phyloP scores from a whole-genome alignment of 2,329 filamentous ascomycete species.

The Tolypocladium inflatum region DNA sequence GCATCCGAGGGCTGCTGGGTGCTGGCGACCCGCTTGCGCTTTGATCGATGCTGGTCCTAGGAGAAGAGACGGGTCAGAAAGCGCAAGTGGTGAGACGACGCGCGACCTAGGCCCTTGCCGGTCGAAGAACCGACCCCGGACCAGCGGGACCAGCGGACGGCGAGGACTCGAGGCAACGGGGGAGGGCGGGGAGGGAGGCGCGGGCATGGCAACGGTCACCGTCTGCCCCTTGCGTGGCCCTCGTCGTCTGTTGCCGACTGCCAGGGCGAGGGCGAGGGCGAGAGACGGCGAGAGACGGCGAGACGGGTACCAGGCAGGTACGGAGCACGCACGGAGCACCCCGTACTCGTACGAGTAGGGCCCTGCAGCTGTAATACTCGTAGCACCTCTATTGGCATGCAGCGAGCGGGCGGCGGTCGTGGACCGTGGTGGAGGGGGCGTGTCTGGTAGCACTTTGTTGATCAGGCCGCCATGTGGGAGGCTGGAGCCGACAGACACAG shows the following conservation, averaged over 20 bases:
- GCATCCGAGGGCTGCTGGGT: not conserved
- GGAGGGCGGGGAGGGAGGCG: not conserved
- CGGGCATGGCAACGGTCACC: not conserved
- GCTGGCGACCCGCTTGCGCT: not conserved
- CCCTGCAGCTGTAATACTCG: not conserved
- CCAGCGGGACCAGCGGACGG: not conserved
- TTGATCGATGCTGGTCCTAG: not conserved
- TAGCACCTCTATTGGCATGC: not conserved
- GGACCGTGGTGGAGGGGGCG: not conserved
- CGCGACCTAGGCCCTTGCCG: not conserved
- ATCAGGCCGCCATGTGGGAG: not conserved
- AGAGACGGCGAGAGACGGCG: not conserved
- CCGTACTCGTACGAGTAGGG: not conserved
- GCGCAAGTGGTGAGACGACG: not conserved
- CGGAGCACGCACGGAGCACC: not conserved
- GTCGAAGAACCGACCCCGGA: slow-evolving; percentile 2
- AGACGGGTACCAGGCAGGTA: not conserved
- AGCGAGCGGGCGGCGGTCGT: not conserved
- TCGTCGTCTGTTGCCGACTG: not conserved
- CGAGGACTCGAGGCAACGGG: not conserved
- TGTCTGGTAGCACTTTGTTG: not conserved
- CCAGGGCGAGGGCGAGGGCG: not conserved
- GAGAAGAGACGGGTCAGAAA: slow-evolving; percentile 1
- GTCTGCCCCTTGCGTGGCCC: not conserved
- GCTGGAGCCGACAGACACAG: not conserved